A percentile compares a stretch with the other conserved stretches of the same genome.
Conservation (phyloP, 2,329 filamentous ascomycete genomes). For the Hypoxylon sp. region DNA sequence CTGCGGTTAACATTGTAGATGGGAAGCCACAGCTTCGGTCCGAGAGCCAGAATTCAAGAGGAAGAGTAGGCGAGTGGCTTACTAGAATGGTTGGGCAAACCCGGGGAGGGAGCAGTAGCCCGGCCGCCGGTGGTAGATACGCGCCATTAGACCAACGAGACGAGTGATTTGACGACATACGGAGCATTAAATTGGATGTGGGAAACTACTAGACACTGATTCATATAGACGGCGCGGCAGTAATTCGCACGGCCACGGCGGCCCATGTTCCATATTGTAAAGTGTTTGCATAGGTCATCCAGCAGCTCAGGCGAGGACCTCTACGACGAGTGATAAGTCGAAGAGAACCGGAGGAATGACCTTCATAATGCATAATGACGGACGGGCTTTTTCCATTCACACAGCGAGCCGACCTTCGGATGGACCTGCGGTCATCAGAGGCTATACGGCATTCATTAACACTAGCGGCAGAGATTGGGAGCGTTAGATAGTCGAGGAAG, state of each 20-base stretch:
- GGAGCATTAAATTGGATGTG: slow-evolving; percentile 37
- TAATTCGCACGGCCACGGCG: slow-evolving; percentile 36
- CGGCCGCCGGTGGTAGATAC: slow-evolving; percentile 54
- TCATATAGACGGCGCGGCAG: slow-evolving; percentile 47
- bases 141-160: slow-evolving; percentile 57
- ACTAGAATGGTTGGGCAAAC: slow-evolving; percentile 56
- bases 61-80: slow-evolving; percentile 64
- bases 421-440: slow-evolving; percentile 3
- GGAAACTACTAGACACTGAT: slow-evolving; percentile 43
- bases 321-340: slow-evolving; percentile 18
- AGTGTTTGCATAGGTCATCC: slow-evolving; percentile 33
- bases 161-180: slow-evolving; percentile 49
- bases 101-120: slow-evolving; percentile 52
- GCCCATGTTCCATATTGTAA: slow-evolving; percentile 39
- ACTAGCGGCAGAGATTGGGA: slow-evolving; percentile 23
- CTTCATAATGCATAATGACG: slow-evolving; percentile 29
- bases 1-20: slow-evolving; percentile 67
- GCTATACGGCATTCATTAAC: slow-evolving; percentile 11
- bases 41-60: slow-evolving; percentile 51
- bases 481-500: slow-evolving; percentile 29
- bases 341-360: slow-evolving; percentile 30
- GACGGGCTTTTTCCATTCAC: slow-evolving; percentile 19
- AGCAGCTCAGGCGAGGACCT: slow-evolving; percentile 15
- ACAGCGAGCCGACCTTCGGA: slow-evolving; percentile 13
- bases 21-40: slow-evolving; percentile 57